phyloP scores from a whole-genome alignment of 1,139 yeast species.

The Protomyces arabidopsidicola region DNA sequence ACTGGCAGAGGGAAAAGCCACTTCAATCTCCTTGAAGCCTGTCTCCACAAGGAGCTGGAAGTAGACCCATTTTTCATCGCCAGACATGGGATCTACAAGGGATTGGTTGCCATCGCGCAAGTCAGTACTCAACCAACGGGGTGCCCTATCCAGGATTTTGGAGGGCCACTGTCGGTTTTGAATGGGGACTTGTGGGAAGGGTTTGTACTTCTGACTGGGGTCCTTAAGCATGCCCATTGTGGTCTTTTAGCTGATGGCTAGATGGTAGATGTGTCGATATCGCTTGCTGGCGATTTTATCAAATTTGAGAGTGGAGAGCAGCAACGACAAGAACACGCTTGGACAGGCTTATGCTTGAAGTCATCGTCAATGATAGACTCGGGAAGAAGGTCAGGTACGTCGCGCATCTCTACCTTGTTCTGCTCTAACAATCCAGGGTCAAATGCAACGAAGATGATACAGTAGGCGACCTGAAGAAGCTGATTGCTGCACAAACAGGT shows the following conservation, averaged over 20 bases:
- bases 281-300: not conserved
- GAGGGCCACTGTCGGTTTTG: conserved; percentile 87
- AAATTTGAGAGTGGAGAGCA: not conserved
- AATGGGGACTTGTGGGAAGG: conserved; percentile 62
- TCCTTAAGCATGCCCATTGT: conserved; percentile 52
- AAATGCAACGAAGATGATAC: conserved; percentile 74
- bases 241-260: not conserved
- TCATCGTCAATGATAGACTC: conserved; percentile 45
- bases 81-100: conserved; percentile 81
- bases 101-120: conserved; percentile 96
- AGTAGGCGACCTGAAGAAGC: conserved; percentile 85
- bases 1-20: conserved; percentile 92
- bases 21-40: conserved; percentile 96
- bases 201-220: conserved; percentile 71
- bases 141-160: conserved; percentile 67
- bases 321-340: not conserved
- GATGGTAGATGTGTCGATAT: not conserved
- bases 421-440: conserved; percentile 1
- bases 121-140: conserved; percentile 95
- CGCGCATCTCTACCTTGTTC: conserved; percentile 42
- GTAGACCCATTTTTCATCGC: conserved; percentile 81
- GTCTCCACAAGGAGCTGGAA: conserved; percentile 79
- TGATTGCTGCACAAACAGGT: conserved; percentile 77
- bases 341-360: conserved; percentile 7
- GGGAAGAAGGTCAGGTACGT: conserved; percentile 78